Conservation (phyloP, 2,329 filamentous ascomycete species). For the Ascochyta koolunga region DNA sequence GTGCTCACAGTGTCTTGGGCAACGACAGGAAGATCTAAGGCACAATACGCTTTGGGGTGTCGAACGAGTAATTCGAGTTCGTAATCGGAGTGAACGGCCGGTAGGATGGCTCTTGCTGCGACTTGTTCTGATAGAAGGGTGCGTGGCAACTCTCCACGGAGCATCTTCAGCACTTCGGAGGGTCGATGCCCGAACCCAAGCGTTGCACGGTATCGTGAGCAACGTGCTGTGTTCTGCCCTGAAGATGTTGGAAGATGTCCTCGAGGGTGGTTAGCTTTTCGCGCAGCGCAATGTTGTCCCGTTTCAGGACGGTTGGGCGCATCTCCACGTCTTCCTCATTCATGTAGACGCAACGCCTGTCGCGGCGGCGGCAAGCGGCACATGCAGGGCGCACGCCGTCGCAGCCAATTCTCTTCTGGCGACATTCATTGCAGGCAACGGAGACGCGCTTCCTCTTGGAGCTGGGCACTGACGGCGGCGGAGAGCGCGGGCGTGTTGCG, state of each 20-base stretch:
- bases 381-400: conserved; percentile 15
- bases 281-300: conserved; percentile 16
- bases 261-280: conserved; percentile 14
- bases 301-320: conserved; percentile 18
- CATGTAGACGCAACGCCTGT: conserved; percentile 17
- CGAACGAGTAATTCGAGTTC: conserved; percentile 19
- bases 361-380: conserved; percentile 14
- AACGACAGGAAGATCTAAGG: conserved; percentile 11
- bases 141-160: conserved; percentile 9
- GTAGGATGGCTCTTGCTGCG: conserved; percentile 15
- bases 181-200: conserved; percentile 10
- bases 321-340: conserved; percentile 17
- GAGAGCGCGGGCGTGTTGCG: conserved; percentile 16
- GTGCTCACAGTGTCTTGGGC: conserved; percentile 6
- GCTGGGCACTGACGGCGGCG: conserved; percentile 5
- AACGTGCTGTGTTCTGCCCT: conserved; percentile 8
- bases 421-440: conserved; percentile 20
- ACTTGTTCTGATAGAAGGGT: conserved; percentile 10
- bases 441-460: conserved; percentile 20
- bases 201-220: conserved; percentile 15
- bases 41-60: conserved; percentile 15
- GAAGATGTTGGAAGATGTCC: conserved; percentile 16
- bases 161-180: conserved; percentile 12
- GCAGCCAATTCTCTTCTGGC: conserved; percentile 18
- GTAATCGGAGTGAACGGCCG: conserved; percentile 16